phyloP scores from a whole-genome alignment of 2,329 filamentous ascomycete genomes.

The Clonostachys chloroleuca region DNA sequence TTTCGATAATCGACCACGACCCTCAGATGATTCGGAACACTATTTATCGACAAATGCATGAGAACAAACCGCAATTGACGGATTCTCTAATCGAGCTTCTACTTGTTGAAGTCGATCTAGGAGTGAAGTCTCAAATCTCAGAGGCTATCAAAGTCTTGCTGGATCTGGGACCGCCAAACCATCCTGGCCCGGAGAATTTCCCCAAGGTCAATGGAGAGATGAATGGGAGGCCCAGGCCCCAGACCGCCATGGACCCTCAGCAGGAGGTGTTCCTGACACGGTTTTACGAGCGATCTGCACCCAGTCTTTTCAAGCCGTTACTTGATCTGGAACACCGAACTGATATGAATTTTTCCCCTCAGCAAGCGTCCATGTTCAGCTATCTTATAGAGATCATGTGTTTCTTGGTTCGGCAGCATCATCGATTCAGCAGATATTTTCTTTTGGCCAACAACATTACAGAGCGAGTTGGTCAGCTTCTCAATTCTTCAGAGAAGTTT shows the following conservation, averaged over 20 bases:
- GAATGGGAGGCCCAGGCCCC: slow-evolving; percentile 55
- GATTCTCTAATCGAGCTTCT: slow-evolving; percentile 91
- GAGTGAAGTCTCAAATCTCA: slow-evolving; percentile 91
- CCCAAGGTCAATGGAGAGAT: slow-evolving; percentile 66
- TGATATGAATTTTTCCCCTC: slow-evolving; percentile 69
- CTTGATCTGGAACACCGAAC: slow-evolving; percentile 69
- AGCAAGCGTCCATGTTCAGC: slow-evolving; percentile 85
- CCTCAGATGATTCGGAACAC: slow-evolving; percentile 90
- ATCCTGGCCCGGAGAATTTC: slow-evolving; percentile 47
- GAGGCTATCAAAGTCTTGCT: slow-evolving; percentile 93
- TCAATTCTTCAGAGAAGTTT: slow-evolving; percentile 84
- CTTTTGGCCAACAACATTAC: slow-evolving; percentile 76
- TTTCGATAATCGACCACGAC: slow-evolving; percentile 94
- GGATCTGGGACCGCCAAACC: slow-evolving; percentile 57
- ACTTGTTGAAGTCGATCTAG: slow-evolving; percentile 85
- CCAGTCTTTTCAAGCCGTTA: slow-evolving; percentile 81
- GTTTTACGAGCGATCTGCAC: slow-evolving; percentile 86
- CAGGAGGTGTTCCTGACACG: slow-evolving; percentile 81
- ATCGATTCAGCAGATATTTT: slow-evolving; percentile 82
- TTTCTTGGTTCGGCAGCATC: slow-evolving; percentile 89
- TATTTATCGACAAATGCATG: slow-evolving; percentile 86
- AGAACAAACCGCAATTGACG: slow-evolving; percentile 80
- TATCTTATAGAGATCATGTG: slow-evolving; percentile 91
- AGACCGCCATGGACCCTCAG: slow-evolving; percentile 57
- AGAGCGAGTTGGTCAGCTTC: slow-evolving; percentile 74